Evolutionary conservation across 108 stramenopile species (phyloP).

Genomic region (Seminavis robusta): DNA sequence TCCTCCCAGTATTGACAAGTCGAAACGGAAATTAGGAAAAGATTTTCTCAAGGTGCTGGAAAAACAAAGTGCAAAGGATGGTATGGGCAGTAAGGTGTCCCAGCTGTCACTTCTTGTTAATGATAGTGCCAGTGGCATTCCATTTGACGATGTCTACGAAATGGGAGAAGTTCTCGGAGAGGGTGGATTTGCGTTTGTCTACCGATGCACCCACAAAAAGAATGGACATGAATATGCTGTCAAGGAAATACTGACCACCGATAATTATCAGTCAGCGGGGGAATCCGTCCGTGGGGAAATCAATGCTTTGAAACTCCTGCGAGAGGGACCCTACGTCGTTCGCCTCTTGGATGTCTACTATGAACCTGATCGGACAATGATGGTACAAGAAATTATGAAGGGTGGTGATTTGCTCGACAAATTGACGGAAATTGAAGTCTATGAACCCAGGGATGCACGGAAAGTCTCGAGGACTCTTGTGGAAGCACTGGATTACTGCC

Average conservation of each 20-base stretch:
- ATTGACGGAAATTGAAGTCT: constrained; percentile 87
- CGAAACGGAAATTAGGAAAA: no score
- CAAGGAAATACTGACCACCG: constrained; percentile 17
- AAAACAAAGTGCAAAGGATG: no score
- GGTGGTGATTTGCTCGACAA: no score
- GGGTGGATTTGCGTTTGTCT: constrained; percentile 27
- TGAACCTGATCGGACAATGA: constrained; percentile 33
- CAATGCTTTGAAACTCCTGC: constrained; percentile 20
- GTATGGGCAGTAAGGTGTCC: constrained; percentile 16
- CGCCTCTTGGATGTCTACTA: constrained; percentile 62
- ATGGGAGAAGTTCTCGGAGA: constrained; percentile 12
- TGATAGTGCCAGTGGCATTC: constrained; percentile 29
- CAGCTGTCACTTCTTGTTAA: constrained; percentile 18
- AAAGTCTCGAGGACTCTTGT: constrained; percentile 79
- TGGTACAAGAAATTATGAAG: constrained; percentile 65
- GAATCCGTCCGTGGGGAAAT: constrained; percentile 19
- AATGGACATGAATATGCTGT: constrained; percentile 18
- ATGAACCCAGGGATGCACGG: constrained; percentile 91
- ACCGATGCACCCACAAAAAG: constrained; percentile 17
- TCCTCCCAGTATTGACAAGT: no score
- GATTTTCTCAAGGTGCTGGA: constrained; percentile 13
- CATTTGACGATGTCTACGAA: constrained; percentile 34
- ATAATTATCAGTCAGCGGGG: constrained; percentile 12
- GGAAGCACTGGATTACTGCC: constrained; percentile 76
- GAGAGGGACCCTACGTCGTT: constrained; percentile 49